Evolutionary conservation across 495 filamentous ascomycete species (phyloP).

Genomic region (Penicillium ochrochloron): DNA sequence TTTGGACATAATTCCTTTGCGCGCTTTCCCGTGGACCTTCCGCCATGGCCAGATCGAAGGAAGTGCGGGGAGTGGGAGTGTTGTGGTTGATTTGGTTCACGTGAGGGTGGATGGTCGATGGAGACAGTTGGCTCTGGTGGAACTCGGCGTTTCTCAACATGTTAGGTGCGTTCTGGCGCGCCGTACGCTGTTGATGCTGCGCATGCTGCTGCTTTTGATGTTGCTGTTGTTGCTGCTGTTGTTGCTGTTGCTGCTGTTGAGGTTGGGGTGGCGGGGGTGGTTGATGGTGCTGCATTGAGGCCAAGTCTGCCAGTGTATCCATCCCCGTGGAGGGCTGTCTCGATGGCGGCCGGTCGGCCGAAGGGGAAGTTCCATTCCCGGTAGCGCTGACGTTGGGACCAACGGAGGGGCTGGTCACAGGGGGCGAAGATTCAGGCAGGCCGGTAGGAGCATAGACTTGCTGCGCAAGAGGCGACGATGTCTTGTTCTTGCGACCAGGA

Average conservation of each 20-base stretch:
- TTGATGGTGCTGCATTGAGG: slow-evolving; percentile 69
- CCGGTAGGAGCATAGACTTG: slow-evolving; percentile 44
- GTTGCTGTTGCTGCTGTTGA: background rate
- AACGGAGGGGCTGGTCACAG: slow-evolving; percentile 30
- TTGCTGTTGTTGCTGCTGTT: background rate
- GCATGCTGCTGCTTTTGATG: background rate
- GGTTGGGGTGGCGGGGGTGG: slow-evolving; percentile 35
- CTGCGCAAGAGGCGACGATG: slow-evolving; percentile 50
- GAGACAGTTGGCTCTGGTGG: slow-evolving; percentile 55
- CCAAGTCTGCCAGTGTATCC: slow-evolving; percentile 69
- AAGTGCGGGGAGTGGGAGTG: slow-evolving; percentile 56
- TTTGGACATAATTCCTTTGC: slow-evolving; percentile 52
- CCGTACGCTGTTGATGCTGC: slow-evolving; percentile 5
- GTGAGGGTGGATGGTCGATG: slow-evolving; percentile 50
- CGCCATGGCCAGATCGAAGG: slow-evolving; percentile 61
- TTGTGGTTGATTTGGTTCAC: slow-evolving; percentile 58
- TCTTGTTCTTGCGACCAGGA: slow-evolving; percentile 40
- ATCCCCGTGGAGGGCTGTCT: slow-evolving; percentile 63
- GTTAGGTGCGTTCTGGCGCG: slow-evolving; percentile 43
- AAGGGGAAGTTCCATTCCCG: slow-evolving; percentile 42
- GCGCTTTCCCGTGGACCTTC: slow-evolving; percentile 54
- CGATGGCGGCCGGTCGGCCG: slow-evolving; percentile 37
- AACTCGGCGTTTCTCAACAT: slow-evolving; percentile 52
- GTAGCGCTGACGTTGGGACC: slow-evolving; percentile 33
- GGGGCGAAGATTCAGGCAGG: slow-evolving; percentile 41